Evolutionary conservation across 768 basidiomycete species (phyloP).

Genomic region (Russula abietina): DNA sequence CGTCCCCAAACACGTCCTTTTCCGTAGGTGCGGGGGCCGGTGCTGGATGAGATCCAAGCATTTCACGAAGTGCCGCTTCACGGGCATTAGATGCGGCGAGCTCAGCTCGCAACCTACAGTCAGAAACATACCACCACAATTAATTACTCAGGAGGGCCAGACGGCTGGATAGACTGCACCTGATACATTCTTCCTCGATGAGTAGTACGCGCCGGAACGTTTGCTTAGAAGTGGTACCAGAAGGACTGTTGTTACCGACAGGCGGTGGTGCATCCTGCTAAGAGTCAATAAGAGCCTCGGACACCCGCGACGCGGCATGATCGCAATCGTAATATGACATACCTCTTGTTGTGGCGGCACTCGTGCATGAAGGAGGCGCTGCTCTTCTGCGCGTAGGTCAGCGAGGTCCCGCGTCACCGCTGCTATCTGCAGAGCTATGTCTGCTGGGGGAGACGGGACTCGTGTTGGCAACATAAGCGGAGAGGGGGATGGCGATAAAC

Average conservation of each 20-base stretch:
- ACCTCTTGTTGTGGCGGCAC: neutral
- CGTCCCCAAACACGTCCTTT: slow-evolving; percentile 4
- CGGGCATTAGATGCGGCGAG: slow-evolving; percentile 20
- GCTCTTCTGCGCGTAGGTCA: slow-evolving; percentile 8
- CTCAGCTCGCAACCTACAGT: slow-evolving; percentile 19
- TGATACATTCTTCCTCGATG: slow-evolving; percentile 25
- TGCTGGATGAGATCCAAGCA: neutral
- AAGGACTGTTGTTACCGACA: neutral
- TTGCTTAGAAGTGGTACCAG: neutral
- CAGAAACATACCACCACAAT: neutral
- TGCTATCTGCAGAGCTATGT: slow-evolving; percentile 16
- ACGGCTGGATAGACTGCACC: slow-evolving; percentile 6
- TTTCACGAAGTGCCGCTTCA: slow-evolving; percentile 13
- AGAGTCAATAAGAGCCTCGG: neutral
- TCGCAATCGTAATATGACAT: neutral
- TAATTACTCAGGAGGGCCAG: neutral
- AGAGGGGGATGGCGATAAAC: neutral
- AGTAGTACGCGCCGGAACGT: slow-evolving; percentile 18
- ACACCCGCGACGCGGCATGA: neutral
- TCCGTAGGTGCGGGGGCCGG: neutral
- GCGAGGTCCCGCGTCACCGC: slow-evolving; percentile 9
- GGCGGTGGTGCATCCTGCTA: neutral
- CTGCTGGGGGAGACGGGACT: neutral
- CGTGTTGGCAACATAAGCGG: neutral
- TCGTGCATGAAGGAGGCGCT: slow-evolving; percentile 2